Evolutionary conservation across 2,329 filamentous ascomycete species (phyloP), one percentile per base, ranked within the genome.

Genomic region (Biscogniauxia marginata): DNA sequence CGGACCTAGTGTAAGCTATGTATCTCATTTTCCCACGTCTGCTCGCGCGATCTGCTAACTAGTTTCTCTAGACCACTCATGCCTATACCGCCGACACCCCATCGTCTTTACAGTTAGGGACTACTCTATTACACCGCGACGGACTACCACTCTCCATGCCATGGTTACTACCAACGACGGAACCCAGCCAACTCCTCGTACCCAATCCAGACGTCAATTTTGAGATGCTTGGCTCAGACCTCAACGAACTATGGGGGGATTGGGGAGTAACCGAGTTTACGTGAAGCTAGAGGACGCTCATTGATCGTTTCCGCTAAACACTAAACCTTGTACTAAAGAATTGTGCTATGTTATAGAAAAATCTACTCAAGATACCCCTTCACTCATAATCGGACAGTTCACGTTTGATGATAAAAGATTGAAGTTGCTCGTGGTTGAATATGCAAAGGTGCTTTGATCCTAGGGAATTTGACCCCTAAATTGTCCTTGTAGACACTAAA

Each of bases 161-260:
- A 16, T 74, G 71, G 72, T 20, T 70, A 25, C 48, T 72, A 24
- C 59, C 70, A n/a, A 57, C 61, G 25, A 55, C 66, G 1, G 68
- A 71, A 49, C 57, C 63, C 43, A 67, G 73, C 48, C 69, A 74
- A 62, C 62, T 71, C 34, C 65, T 70, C 43, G 66, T 68, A 0
- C 77, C 79, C 48, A 82, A 81, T 60, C 76, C 80, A 24, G 81
- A 83, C 55, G 79, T 81, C 57, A 82, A 76, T 62, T 75, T 83
- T 50, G 81, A 83, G 63, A 70, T 80, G 46, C 69, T 83, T 49
- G 81, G 80, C 3, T 73, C 81, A 53, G 81, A 83, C 59, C 67
- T 84, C 50, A 82, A 82, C 57, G 80, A 83, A 60, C 71, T 84
- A 52, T 84, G 81, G 81, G 80, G 79, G 44, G 79, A 81, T 49